Evolutionary conservation across 495 filamentous ascomycete genomes (phyloP).

Genomic region (Xylaria grammica): DNA sequence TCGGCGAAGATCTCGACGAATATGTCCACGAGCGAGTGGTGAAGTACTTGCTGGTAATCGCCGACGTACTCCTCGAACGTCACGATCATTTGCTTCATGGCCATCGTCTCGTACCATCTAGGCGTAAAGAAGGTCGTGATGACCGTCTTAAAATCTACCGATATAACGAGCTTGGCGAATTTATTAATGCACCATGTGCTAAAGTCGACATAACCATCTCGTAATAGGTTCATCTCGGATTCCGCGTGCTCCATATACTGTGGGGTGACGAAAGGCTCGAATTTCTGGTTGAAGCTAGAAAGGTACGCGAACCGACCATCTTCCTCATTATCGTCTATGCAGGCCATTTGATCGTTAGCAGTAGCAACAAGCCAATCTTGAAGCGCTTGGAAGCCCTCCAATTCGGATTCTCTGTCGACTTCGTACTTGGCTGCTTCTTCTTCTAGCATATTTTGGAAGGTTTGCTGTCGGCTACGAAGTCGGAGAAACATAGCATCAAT

Average conservation of each 20-base stretch:
- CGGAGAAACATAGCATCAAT: constrained; percentile 92
- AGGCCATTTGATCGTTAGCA: constrained; percentile 97
- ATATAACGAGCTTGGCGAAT: constrained; percentile 84
- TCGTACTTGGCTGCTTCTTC: constrained; percentile 80
- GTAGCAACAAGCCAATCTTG: constrained; percentile 97
- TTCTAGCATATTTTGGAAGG: constrained; percentile 86
- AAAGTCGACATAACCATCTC: constrained; percentile 91
- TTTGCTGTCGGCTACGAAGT: constrained; percentile 76
- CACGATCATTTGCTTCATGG: constrained; percentile 85
- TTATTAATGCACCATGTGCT: constrained; percentile 86
- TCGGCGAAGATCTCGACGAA: constrained; percentile 89
- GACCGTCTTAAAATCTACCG: constrained; percentile 79
- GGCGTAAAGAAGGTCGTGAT: constrained; percentile 89
- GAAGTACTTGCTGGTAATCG: constrained; percentile 81
- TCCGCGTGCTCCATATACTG: constrained; percentile 75
- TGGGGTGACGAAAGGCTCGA: constrained; percentile 77
- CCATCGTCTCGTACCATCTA: constrained; percentile 81
- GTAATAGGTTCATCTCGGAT: constrained; percentile 73
- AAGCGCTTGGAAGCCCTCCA: constrained; percentile 78
- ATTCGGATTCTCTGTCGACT: constrained; percentile 59
- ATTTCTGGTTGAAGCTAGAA: constrained; percentile 77
- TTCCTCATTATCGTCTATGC: constrained; percentile 86
- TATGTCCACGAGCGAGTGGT: constrained; percentile 85
- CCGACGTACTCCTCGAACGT: constrained; percentile 93
- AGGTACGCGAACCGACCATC: constrained; percentile 76